These are phyloP conservation scores for Rhodamnia rubescens DNA, from an alignment of 345 rosid genomes.

Conservation along the genomic window DNA sequence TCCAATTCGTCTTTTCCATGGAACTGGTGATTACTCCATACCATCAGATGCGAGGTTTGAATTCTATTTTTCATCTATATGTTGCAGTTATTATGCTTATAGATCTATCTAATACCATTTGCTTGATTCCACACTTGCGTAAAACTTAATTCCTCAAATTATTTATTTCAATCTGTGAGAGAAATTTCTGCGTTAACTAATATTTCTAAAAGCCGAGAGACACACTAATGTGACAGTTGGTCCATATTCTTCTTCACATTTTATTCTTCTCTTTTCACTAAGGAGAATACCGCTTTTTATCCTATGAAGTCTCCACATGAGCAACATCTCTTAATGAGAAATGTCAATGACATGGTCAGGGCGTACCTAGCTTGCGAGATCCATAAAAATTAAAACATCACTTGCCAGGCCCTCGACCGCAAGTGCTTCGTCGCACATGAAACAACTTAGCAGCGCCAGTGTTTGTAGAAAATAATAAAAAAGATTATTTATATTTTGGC, in stretches of 20 bases:
- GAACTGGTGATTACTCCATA: conserved; percentile 75
- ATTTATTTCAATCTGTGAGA: neutral
- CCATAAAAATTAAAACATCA: neutral
- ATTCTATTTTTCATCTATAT: neutral
- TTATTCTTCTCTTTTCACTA: neutral
- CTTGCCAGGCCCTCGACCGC: neutral
- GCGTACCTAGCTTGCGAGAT: neutral
- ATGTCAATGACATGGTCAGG: neutral
- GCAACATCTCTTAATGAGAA: neutral
- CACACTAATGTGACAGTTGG: neutral
- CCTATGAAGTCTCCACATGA: neutral
- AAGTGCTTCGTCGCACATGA: neutral
- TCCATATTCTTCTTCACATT: neutral
- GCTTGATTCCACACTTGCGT: neutral
- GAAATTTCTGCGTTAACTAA: neutral
- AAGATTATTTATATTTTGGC: neutral
- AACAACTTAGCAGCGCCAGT: neutral
- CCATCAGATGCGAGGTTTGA: conserved; percentile 88
- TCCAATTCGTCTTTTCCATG: conserved; percentile 75
- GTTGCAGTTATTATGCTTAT: neutral
- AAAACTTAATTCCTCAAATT: neutral
- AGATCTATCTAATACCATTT: neutral
- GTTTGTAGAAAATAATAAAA: neutral
- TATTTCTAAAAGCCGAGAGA: neutral
- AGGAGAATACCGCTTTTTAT: neutral